Evolutionary conservation across 2,329 filamentous ascomycete species (phyloP).

Genomic region (Fusarium nurragi): DNA sequence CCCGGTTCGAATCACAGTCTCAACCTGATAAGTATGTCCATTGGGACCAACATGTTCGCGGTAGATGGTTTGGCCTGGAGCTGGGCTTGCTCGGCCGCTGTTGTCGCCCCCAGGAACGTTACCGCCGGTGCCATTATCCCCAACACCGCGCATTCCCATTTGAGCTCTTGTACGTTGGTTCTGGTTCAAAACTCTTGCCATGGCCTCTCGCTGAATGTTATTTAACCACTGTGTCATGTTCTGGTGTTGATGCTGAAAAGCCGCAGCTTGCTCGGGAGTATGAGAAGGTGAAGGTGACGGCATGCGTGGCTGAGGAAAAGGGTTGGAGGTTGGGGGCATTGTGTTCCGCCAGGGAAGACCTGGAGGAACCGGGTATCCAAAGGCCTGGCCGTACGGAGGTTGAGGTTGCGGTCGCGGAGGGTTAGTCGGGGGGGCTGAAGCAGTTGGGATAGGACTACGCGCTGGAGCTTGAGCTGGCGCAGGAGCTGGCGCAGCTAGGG

Average conservation of each 20-base stretch:
- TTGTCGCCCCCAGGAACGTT: slow-evolving; percentile 39
- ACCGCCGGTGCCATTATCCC: slow-evolving; percentile 43
- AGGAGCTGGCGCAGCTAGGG: slow-evolving; percentile 9
- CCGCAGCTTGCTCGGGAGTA: slow-evolving; percentile 45
- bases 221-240: slow-evolving; percentile 57
- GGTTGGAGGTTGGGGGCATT: slow-evolving; percentile 41
- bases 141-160: slow-evolving; percentile 53
- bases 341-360: slow-evolving; percentile 45
- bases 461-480: slow-evolving; percentile 28
- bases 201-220: slow-evolving; percentile 59
- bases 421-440: slow-evolving; percentile 37
- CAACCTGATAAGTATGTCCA: slow-evolving; percentile 50
- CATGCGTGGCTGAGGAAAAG: slow-evolving; percentile 45
- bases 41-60: slow-evolving; percentile 49
- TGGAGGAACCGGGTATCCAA: slow-evolving; percentile 45
- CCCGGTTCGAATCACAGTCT: slow-evolving; percentile 46
- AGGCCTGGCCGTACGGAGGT: slow-evolving; percentile 30
- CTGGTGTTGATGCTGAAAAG: slow-evolving; percentile 53
- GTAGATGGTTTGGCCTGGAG: slow-evolving; percentile 46
- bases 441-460: slow-evolving; percentile 44
- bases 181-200: slow-evolving; percentile 54
- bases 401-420: slow-evolving; percentile 37
- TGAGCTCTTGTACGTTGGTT: slow-evolving; percentile 55
- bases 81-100: slow-evolving; percentile 48
- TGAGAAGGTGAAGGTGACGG: slow-evolving; percentile 47